Evolutionary conservation across 139 green algal species (phyloP).

Genomic region (Tetradesmus lagerheimii): DNA sequence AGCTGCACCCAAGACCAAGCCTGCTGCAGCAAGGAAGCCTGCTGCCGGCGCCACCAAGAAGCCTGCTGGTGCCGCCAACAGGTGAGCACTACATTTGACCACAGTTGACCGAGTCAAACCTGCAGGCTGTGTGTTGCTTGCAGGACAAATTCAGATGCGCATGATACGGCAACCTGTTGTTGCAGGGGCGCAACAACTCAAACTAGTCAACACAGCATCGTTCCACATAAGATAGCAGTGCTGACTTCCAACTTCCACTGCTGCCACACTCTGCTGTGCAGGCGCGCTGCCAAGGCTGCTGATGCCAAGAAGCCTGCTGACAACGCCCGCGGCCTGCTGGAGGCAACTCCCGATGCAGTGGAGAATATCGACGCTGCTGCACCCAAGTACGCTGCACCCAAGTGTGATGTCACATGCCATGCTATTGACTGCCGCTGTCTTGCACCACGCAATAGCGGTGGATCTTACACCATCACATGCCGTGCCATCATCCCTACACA

Average conservation of each 20-base stretch:
- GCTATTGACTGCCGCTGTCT: not conserved
- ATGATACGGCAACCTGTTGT: too few species aligned
- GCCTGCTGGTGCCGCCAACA: not conserved
- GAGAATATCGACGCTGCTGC: not conserved
- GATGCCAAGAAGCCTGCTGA: constrained; percentile 1
- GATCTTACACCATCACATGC: too few species aligned
- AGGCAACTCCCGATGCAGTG: not conserved
- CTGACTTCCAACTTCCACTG: not conserved
- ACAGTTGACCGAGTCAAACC: too few species aligned
- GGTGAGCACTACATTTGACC: not conserved
- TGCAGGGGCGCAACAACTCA: too few species aligned
- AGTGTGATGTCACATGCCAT: not conserved
- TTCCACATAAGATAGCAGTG: too few species aligned
- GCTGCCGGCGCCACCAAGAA: not conserved
- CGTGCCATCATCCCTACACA: too few species aligned
- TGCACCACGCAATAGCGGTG: too few species aligned
- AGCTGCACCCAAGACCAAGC: not conserved
- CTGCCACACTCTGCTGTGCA: not conserved
- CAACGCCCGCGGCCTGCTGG: constrained; percentile 17
- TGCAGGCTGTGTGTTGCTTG: not conserved
- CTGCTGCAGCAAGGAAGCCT: not conserved
- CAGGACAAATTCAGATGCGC: not conserved
- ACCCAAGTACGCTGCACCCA: not conserved
- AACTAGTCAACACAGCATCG: too few species aligned
- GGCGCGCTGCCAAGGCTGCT: not conserved